Conservation (phyloP, 805 yeast species). For the Zygoascus tannicola region DNA sequence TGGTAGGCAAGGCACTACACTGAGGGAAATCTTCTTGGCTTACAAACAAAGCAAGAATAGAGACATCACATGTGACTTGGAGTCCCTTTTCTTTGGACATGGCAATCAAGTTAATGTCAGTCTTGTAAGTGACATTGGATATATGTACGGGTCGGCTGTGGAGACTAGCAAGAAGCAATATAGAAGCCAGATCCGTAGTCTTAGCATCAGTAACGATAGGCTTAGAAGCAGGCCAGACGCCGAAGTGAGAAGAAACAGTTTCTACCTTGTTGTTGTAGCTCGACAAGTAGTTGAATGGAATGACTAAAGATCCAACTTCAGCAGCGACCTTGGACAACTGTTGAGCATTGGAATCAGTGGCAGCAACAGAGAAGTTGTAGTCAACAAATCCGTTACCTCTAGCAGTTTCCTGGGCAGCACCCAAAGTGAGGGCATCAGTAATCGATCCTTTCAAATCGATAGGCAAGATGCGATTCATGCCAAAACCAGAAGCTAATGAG, state of each 20-base stretch:
- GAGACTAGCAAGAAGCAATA: slow-evolving; percentile 78
- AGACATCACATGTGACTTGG: slow-evolving; percentile 82
- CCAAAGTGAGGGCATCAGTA: slow-evolving; percentile 55
- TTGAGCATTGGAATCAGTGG: slow-evolving; percentile 57
- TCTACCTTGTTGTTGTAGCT: slow-evolving; percentile 52
- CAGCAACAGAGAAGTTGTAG: slow-evolving; percentile 75
- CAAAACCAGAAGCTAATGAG: slow-evolving; percentile 79
- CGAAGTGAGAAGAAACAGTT: slow-evolving; percentile 70
- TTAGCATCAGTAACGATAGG: slow-evolving; percentile 89
- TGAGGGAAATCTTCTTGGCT: slow-evolving; percentile 57
- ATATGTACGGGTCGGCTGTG: slow-evolving; percentile 80
- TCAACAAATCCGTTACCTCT: slow-evolving; percentile 61
- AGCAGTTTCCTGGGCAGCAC: slow-evolving; percentile 48
- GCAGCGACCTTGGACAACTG: slow-evolving; percentile 53
- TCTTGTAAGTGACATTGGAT: slow-evolving; percentile 71
- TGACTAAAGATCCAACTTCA: slow-evolving; percentile 66
- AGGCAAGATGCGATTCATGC: slow-evolving; percentile 75
- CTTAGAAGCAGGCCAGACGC: slow-evolving; percentile 74
- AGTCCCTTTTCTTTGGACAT: slow-evolving; percentile 78
- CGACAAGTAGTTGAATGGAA: slow-evolving; percentile 68
- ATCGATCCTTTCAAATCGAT: slow-evolving; percentile 54
- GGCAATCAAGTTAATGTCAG: slow-evolving; percentile 73
- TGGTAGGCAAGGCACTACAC: slow-evolving; percentile 66
- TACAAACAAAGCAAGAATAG: slow-evolving; percentile 69
- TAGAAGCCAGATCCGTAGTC: slow-evolving; percentile 87